Conservation (phyloP, 2,329 filamentous ascomycete species). For the Pseudocercospora pini-densiflorae region DNA sequence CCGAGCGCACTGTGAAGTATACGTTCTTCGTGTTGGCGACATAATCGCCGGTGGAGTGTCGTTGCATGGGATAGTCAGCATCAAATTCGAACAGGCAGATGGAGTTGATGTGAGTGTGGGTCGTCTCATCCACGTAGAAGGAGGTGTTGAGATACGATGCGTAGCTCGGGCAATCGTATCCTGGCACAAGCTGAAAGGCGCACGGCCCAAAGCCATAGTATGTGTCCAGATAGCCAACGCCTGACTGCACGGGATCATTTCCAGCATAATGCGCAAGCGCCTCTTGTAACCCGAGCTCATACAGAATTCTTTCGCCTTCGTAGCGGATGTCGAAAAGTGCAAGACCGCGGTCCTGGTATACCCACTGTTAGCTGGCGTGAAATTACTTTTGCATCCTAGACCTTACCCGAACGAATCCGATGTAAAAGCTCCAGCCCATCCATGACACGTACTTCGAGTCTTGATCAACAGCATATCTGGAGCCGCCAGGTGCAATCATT, state of each 20-base stretch:
- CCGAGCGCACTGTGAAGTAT: constrained; percentile 50
- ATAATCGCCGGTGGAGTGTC: constrained; percentile 50
- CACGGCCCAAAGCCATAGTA: constrained; percentile 56
- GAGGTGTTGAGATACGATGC: constrained; percentile 56
- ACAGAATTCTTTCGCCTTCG: constrained; percentile 60
- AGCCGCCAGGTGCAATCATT: constrained; percentile 50
- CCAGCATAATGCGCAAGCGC: constrained; percentile 59
- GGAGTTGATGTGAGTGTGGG: constrained; percentile 53
- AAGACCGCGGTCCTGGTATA: constrained; percentile 50
- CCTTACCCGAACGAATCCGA: constrained; percentile 48
- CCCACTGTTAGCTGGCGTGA: neutral
- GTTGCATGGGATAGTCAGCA: constrained; percentile 54
- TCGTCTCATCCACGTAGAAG: constrained; percentile 51
- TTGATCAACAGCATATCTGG: constrained; percentile 50
- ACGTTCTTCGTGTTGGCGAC: constrained; percentile 52
- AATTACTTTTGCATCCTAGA: neutral
- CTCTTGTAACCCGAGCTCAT: constrained; percentile 62
- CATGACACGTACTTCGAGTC: constrained; percentile 39
- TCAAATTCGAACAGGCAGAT: constrained; percentile 62
- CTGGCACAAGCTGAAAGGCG: constrained; percentile 51
- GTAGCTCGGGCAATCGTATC: constrained; percentile 59
- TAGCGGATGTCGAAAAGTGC: constrained; percentile 58
- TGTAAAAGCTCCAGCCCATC: constrained; percentile 49
- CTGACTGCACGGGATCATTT: constrained; percentile 52
- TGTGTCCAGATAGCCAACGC: constrained; percentile 53